Conservation (phyloP, 352 stramenopile species). For the Globisporangium parvum region DNA sequence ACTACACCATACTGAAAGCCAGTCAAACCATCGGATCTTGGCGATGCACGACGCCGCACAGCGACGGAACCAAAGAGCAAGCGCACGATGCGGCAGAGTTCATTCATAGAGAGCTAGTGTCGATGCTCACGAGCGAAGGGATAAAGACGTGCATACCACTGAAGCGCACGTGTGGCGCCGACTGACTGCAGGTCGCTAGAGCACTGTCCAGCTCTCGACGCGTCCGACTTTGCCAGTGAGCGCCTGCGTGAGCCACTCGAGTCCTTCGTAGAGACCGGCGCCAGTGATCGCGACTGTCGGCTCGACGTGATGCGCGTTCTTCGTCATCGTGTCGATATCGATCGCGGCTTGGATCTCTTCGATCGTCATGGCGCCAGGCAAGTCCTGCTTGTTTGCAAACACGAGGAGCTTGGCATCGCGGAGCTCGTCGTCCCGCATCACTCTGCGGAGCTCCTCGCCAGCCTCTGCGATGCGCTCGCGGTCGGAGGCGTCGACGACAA, state of each 20-base stretch:
- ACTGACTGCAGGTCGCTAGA: background rate
- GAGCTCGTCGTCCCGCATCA: constrained; percentile 43
- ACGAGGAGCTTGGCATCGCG: constrained; percentile 34
- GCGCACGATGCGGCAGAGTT: no score
- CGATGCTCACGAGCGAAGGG: no score
- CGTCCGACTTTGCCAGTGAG: constrained; percentile 16
- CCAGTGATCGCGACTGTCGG: constrained; percentile 20
- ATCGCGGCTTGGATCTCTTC: constrained; percentile 28
- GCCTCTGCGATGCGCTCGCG: constrained; percentile 40
- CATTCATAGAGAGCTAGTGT: no score
- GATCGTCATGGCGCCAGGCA: constrained; percentile 19
- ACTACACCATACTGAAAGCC: no score
- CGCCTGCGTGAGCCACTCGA: constrained; percentile 40
- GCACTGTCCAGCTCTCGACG: background rate
- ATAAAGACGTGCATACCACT: no score
- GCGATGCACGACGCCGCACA: no score
- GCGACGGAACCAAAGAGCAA: no score
- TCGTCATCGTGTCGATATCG: constrained; percentile 29
- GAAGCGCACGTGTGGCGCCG: no score
- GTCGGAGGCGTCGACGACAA: constrained; percentile 72
- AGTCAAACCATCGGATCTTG: no score
- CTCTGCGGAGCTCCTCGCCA: constrained; percentile 27
- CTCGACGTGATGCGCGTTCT: constrained; percentile 31
- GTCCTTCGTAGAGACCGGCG: constrained; percentile 38
- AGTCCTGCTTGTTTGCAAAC: constrained; percentile 51